Base-by-base conservation (phyloP, 2,329 filamentous ascomycete genomes). In the Dothidotthia symphoricarpi region DNA sequence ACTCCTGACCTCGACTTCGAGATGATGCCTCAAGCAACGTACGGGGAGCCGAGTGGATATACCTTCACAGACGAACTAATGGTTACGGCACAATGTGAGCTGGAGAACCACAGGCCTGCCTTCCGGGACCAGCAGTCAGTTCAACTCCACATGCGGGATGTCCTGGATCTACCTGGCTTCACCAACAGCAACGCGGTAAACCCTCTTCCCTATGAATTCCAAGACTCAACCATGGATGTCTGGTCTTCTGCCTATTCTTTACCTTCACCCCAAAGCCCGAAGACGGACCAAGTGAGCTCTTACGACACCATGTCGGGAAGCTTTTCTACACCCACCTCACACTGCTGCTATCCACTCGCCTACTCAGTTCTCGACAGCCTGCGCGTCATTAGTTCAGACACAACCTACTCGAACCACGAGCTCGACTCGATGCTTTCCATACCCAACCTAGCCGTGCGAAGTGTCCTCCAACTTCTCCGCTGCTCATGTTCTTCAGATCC, bases 401-500 rank as follows among this genome's bases (percentile, higher is more conserved):
- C 34, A 40, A 35, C 44, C 16, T 49, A 51, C 29, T 33, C 51
- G 15, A 41, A 24, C 29, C 35, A 46, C 14, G 51, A 55, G 33
- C 36, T 46, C 13, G 55, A 63, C 36, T 55, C 50, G 8, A 50
- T 61, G 6, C 57, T 63, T 12, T 52, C 50, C 22, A 54, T 51
- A 28, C 57, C 53, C 12, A 60, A 53, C 29, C 41, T 51, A 3
- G 59, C 59, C 6, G 49, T 59, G 10, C 38, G 53, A 28, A 59
- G 52, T 26, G 49, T 64, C n/a, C 41, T 53, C 9, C 47, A 61
- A 28, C 51, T 63, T 6, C 53, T 64, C 30, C 34, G 38, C 14
- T 64, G 61, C 40, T 45, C 56, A 11, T 64, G 61, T 45, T 57
- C 60, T 2, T 55, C 54, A 11, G 52, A 63, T 30, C 57, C 61